Evolutionary conservation across 1,284 basidiomycete genomes (phyloP).

Genomic region (Naganishia sp.): DNA sequence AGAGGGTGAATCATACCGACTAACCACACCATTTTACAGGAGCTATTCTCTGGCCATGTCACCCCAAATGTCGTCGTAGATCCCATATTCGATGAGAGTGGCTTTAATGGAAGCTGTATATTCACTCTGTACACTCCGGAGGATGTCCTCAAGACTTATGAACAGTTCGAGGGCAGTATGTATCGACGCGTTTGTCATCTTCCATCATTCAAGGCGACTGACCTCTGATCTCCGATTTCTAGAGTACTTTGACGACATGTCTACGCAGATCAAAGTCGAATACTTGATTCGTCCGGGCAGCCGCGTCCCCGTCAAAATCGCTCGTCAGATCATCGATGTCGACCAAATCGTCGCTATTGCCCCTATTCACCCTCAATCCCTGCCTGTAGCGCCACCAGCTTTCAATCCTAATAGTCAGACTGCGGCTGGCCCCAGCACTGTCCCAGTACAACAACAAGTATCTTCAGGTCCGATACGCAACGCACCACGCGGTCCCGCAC

Average conservation of each 20-base stretch:
- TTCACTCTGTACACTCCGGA: conserved; percentile 14
- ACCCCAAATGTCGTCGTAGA: conserved; percentile 10
- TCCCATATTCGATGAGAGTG: conserved; percentile 15
- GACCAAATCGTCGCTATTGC: conserved; percentile 22
- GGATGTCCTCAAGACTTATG: conserved; percentile 21
- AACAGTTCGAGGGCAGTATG: conserved; percentile 25
- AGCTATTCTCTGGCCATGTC: conserved; percentile 6
- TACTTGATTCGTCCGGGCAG: conserved; percentile 21
- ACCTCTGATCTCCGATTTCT: not conserved
- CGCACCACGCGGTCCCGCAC: not conserved
- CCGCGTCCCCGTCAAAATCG: conserved; percentile 13
- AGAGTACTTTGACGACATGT: conserved; percentile 27
- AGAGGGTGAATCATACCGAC: not conserved
- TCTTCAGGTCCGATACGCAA: not conserved
- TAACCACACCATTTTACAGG: not conserved
- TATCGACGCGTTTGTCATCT: not conserved
- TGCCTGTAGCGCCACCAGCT: not conserved
- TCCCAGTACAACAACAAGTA: conserved; percentile 1
- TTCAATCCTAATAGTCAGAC: not conserved
- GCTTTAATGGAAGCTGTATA: conserved; percentile 26
- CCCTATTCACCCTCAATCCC: not conserved
- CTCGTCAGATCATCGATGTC: conserved; percentile 17
- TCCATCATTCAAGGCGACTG: not conserved
- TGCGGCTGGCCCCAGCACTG: not conserved
- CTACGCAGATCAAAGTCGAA: conserved; percentile 23